These are phyloP conservation scores for Exophiala spinifera DNA, from an alignment of 2,329 filamentous ascomycete species.

Conservation along the genomic window DNA sequence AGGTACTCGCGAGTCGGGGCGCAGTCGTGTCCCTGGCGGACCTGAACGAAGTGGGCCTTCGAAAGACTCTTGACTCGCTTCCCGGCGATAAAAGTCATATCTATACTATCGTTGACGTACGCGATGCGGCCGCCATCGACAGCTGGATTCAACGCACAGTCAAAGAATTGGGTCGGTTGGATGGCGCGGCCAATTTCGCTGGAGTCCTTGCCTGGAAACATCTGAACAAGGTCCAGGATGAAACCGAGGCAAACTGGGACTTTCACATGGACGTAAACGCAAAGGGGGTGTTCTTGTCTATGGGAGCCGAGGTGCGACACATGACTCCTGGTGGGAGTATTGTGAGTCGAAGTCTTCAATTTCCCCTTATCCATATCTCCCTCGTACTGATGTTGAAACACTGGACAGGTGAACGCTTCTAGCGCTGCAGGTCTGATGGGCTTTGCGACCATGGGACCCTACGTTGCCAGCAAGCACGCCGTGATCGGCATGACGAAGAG, in stretches of 20 bases:
- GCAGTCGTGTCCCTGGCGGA: constrained; percentile 50
- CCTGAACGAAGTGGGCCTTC: constrained; percentile 32
- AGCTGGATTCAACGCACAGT: constrained; percentile 13
- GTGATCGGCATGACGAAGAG: neutral
- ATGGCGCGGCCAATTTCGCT: constrained; percentile 18
- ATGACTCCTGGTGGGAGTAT: constrained; percentile 31
- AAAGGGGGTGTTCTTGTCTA: constrained; percentile 49
- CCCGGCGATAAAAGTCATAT: constrained; percentile 1
- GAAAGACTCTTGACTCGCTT: neutral
- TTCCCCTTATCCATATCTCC: too few relatives aligned
- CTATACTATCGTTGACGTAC: constrained; percentile 10
- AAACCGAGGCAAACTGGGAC: constrained; percentile 42
- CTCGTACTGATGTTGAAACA: too few relatives aligned
- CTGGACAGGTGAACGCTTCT: neutral
- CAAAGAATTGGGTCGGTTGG: constrained; percentile 11
- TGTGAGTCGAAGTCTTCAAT: constrained; percentile 4
- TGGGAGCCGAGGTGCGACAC: constrained; percentile 48
- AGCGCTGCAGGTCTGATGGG: neutral
- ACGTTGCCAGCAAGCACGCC: constrained; percentile 1
- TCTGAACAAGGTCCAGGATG: constrained; percentile 29
- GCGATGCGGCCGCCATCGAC: constrained; percentile 6
- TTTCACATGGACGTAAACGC: constrained; percentile 44
- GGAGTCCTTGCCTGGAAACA: constrained; percentile 1
- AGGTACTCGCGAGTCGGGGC: constrained; percentile 44
- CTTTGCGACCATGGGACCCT: neutral